Evolutionary conservation across 768 basidiomycete species (phyloP).

Genomic region (Termitomyces eurrhizus): DNA sequence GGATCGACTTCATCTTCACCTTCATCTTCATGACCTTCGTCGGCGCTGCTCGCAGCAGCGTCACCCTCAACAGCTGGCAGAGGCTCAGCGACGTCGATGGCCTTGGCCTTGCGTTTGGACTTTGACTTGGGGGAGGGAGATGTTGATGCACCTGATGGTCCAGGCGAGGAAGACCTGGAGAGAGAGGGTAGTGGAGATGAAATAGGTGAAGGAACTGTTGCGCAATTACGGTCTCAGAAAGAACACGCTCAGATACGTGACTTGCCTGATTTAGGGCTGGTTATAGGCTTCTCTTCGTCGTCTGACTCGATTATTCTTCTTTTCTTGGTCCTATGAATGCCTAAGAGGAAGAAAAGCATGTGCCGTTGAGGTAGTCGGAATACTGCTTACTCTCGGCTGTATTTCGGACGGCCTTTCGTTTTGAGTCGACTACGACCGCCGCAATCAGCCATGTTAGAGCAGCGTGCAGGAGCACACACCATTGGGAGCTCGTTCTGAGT

Average conservation of each 20-base stretch:
- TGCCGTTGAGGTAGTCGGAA: not conserved
- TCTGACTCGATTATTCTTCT: slow-evolving; percentile 53
- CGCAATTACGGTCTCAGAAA: not conserved
- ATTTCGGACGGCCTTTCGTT: slow-evolving; percentile 29
- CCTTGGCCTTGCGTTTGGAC: slow-evolving; percentile 24
- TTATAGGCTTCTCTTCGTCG: slow-evolving; percentile 36
- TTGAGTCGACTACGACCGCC: slow-evolving; percentile 33
- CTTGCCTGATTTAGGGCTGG: slow-evolving; percentile 8
- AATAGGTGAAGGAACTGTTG: not conserved
- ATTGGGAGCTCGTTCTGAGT: slow-evolving; percentile 19
- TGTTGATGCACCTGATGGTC: slow-evolving; percentile 5
- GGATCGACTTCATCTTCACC: slow-evolving; percentile 31
- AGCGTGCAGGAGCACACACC: slow-evolving; percentile 13
- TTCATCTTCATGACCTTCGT: slow-evolving; percentile 29
- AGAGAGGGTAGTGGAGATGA: slow-evolving; percentile 14
- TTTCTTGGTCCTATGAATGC: slow-evolving; percentile 40
- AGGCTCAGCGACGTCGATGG: slow-evolving; percentile 22
- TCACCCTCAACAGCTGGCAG: slow-evolving; percentile 22
- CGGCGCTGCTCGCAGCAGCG: slow-evolving; percentile 17
- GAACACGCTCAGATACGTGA: slow-evolving; percentile 1
- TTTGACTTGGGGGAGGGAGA: slow-evolving; percentile 12
- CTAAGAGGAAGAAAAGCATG: slow-evolving; percentile 14
- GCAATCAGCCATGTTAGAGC: not conserved
- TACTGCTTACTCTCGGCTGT: slow-evolving; percentile 11
- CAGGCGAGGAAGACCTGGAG: slow-evolving; percentile 12